Percentiles rank a stretch among this genome's conserved stretches.
Evolutionary conservation across 2,329 filamentous ascomycete genomes (phyloP).

Genomic region (Trichophyton simii): DNA sequence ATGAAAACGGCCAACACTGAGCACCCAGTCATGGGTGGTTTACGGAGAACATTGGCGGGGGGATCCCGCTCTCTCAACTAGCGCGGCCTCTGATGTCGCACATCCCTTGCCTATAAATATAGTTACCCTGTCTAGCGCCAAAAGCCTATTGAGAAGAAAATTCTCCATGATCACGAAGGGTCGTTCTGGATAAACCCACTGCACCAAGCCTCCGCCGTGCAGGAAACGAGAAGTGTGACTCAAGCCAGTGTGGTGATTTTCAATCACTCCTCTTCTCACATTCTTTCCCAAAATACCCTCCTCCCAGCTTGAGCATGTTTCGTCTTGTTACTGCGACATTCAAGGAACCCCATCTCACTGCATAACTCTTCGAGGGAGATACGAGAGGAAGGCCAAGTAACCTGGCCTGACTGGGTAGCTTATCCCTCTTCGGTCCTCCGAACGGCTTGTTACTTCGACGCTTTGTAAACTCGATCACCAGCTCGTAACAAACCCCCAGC

Average conservation of each 20-base stretch:
- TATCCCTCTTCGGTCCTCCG: not conserved
- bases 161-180: constrained; percentile 4
- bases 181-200: not conserved
- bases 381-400: not conserved
- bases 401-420: not conserved
- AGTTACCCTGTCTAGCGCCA: not conserved
- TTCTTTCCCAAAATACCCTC: not conserved
- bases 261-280: not conserved
- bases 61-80: not conserved
- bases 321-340: not conserved
- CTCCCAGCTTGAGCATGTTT: not conserved
- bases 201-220: not conserved
- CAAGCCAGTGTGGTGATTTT: constrained; percentile 1
- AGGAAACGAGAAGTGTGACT: constrained; percentile 5
- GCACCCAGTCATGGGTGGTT: not conserved
- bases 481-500: not conserved
- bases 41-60: not conserved
- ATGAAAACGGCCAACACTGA: not conserved
- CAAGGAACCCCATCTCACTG: not conserved
- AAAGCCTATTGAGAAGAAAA: not conserved
- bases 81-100: not conserved
- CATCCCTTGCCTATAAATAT: not conserved
- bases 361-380: not conserved
- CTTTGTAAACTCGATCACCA: not conserved
- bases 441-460: not conserved